These are phyloP conservation scores for Malus fusca DNA, from an alignment of 306 rosid species.

Conservation along the genomic window DNA sequence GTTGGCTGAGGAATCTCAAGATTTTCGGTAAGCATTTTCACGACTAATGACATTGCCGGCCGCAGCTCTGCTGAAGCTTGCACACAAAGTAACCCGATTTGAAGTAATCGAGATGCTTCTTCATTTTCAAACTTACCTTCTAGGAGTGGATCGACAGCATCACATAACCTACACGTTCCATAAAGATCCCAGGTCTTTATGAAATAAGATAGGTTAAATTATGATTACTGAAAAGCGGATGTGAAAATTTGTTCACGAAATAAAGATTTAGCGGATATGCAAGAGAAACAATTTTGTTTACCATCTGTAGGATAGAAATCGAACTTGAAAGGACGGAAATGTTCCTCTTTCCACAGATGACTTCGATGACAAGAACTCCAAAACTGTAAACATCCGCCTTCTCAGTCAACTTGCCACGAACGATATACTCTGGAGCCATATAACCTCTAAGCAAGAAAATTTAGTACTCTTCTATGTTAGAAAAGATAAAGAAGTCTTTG, in stretches of 20 bases:
- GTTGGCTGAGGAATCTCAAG: constrained; percentile 36
- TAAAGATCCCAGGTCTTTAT: constrained; percentile 37
- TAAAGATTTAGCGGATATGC: background rate
- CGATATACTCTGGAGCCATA: constrained; percentile 72
- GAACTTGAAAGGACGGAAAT: constrained; percentile 18
- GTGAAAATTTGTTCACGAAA: too few species aligned
- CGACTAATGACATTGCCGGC: constrained; percentile 42
- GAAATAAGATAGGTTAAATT: background rate
- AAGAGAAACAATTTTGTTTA: background rate
- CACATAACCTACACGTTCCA: constrained; percentile 24
- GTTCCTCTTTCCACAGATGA: constrained; percentile 49
- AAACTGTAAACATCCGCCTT: constrained; percentile 77
- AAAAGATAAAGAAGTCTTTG: background rate
- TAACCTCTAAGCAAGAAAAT: constrained; percentile 44
- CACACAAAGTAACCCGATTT: constrained; percentile 45
- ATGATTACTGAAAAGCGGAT: background rate
- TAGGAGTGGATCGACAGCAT: constrained; percentile 33
- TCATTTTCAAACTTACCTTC: constrained; percentile 20
- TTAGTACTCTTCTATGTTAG: background rate
- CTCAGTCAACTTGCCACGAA: constrained; percentile 54
- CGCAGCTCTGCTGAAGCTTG: constrained; percentile 50
- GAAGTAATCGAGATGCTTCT: constrained; percentile 37
- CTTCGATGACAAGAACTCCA: constrained; percentile 56
- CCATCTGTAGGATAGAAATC: constrained; percentile 32
- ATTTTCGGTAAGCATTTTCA: constrained; percentile 31